Evolutionary conservation across 345 rosid genomes (phyloP), one percentile per base, ranked within the genome.

Genomic region (Euphorbia lathyris): DNA sequence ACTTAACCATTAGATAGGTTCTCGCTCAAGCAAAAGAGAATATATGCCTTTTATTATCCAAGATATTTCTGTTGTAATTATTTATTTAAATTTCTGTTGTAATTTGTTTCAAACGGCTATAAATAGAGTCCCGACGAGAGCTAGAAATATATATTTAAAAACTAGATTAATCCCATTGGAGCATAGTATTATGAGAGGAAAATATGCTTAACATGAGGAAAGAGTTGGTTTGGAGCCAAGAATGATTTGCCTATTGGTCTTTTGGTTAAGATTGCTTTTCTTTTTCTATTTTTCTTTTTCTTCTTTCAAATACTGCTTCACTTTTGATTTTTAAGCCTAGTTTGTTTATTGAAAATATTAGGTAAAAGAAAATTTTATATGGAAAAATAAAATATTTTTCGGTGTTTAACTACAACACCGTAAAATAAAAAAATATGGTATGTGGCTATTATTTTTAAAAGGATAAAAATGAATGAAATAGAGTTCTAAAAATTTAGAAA

Each of bases 221-320:
- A n/a, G 26, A n/a, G 26, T 52, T 52, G 12, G 58, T 52, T 45
- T 45, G 58, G 58, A 52, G 58, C 58, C 58, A 52, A 52, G 58
- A 52, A 4, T 52, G 58, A 52, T 52, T 52, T 52, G 58, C 58
- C 26, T 22, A 20, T 19, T 52, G 25, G n/a, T 52, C 58, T 52
- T 52, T 22, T 10, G 4, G 4, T 7, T 52, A n/a, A 50, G 6
- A 13, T 3, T 45, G 11, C 11, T 12, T 14, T 12, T 45, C 2
- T 2, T 45, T 16, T 45, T 45, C 4, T n/a, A n/a, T n/a, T 34
- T 34, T 7, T 7, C 38, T 34, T 34, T 34, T 34, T 34, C 38
- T 34, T 34, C 38, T 34, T 34, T 34, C 7, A 34, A 34, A 34
- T 34, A 34, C 7, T 34, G 7, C 38, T 34, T 34, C 4, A 34